These are phyloP conservation scores for Rhodotorula sphaerocarpa DNA, from an alignment of 768 basidiomycete species.

Conservation along the genomic window DNA sequence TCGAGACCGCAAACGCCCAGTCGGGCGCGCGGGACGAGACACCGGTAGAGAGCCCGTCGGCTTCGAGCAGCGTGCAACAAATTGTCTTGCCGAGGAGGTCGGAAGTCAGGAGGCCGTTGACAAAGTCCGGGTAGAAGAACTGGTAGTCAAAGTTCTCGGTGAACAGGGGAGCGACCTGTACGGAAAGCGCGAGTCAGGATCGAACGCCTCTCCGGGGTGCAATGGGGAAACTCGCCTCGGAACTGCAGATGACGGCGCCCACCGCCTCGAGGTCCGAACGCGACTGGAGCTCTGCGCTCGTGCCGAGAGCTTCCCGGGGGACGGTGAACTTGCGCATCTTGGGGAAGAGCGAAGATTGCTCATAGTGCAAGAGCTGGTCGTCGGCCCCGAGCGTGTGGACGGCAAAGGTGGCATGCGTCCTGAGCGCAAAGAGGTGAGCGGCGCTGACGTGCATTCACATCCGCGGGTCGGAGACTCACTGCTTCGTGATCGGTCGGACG, in stretches of 20 bases:
- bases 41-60: constrained; percentile 19
- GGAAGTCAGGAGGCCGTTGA: constrained; percentile 85
- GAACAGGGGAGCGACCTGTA: constrained; percentile 84
- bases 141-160: constrained; percentile 98
- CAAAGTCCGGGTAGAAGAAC: constrained; percentile 83
- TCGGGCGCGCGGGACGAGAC: constrained; percentile 39
- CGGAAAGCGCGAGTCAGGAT: too few species aligned
- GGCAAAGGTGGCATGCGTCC: constrained; percentile 37
- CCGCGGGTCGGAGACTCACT: constrained; percentile 50
- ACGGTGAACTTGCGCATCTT: constrained; percentile 55
- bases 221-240: constrained; percentile 56
- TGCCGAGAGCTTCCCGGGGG: constrained; percentile 66
- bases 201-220: too few species aligned
- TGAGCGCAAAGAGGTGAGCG: neutral
- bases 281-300: constrained; percentile 72
- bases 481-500: constrained; percentile 14
- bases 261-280: constrained; percentile 82
- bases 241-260: constrained; percentile 84
- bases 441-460: constrained; percentile 42
- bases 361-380: constrained; percentile 76
- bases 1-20: constrained; percentile 86
- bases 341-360: constrained; percentile 65
- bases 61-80: constrained; percentile 66
- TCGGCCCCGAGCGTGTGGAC: constrained; percentile 73
- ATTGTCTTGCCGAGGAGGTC: constrained; percentile 93